Evolutionary conservation across 805 yeast genomes (phyloP).

Genomic region (Blastobotrys mokoenaii): DNA sequence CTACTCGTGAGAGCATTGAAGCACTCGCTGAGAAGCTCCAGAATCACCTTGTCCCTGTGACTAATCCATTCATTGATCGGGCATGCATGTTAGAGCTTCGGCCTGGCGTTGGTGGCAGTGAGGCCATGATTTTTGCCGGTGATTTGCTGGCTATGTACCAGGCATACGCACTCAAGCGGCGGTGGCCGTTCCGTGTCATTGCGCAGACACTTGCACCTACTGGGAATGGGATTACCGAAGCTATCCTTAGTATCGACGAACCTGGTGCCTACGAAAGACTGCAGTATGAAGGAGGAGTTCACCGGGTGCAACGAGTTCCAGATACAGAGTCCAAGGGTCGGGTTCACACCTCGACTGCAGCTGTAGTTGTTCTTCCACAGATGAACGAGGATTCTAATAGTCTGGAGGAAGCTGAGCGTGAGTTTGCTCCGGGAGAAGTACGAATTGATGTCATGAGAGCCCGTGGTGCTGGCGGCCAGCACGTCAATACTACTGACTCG

Average conservation of each 20-base stretch:
- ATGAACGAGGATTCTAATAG: slow-evolving; percentile 42
- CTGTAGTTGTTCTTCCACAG: slow-evolving; percentile 87
- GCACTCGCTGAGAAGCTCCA: slow-evolving; percentile 37
- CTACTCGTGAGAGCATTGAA: slow-evolving; percentile 38
- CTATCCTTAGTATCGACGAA: slow-evolving; percentile 62
- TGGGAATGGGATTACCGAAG: slow-evolving; percentile 57
- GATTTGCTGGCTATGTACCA: slow-evolving; percentile 78
- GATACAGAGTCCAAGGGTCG: slow-evolving; percentile 90
- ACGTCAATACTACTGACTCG: slow-evolving; percentile 93
- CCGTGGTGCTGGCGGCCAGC: slow-evolving; percentile 97
- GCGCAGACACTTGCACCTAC: slow-evolving; percentile 48
- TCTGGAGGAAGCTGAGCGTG: slow-evolving; percentile 49
- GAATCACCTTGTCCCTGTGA: slow-evolving; percentile 50
- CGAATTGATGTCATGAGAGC: slow-evolving; percentile 96
- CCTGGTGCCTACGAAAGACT: slow-evolving; percentile 69
- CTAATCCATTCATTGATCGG: slow-evolving; percentile 64
- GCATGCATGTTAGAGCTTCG: slow-evolving; percentile 77
- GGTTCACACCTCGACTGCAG: slow-evolving; percentile 93
- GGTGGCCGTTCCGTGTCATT: slow-evolving; percentile 61
- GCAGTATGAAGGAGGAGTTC: slow-evolving; percentile 89
- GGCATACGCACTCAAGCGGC: slow-evolving; percentile 52
- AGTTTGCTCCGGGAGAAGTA: slow-evolving; percentile 78
- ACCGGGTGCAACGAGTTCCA: slow-evolving; percentile 90
- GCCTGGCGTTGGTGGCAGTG: slow-evolving; percentile 96
- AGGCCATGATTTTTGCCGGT: slow-evolving; percentile 78